A percentile compares a stretch with the other conserved stretches of the same genome.
phyloP scores from a whole-genome alignment of 768 basidiomycete species.

The Russula foetens region DNA sequence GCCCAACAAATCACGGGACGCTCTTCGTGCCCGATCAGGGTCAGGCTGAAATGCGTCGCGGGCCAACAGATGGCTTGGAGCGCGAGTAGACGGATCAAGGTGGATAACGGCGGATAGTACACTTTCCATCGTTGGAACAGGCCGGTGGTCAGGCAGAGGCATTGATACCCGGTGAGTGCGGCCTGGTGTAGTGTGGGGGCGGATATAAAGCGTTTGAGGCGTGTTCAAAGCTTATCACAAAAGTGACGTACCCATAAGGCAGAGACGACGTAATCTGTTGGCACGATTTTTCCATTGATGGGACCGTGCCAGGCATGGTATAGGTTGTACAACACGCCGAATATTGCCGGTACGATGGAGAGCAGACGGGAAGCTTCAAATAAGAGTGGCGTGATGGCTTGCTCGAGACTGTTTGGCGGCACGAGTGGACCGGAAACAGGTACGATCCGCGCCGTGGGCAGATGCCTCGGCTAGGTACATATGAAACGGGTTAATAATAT shows the following conservation, averaged over 20 bases:
- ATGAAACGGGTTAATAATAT: slow-evolving; percentile 1
- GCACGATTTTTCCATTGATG: slow-evolving; percentile 26
- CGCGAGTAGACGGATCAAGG: slow-evolving; percentile 85
- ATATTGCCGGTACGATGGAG: slow-evolving; percentile 61
- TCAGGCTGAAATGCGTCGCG: slow-evolving; percentile 78
- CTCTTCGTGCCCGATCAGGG: slow-evolving; percentile 54
- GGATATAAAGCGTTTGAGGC: background rate
- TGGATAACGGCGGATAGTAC: slow-evolving; percentile 83
- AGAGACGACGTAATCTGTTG: slow-evolving; percentile 59
- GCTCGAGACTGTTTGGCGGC: slow-evolving; percentile 39
- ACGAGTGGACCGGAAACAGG: slow-evolving; percentile 42
- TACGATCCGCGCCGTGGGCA: slow-evolving; percentile 62
- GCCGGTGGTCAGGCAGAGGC: slow-evolving; percentile 80
- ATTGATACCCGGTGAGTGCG: slow-evolving; percentile 82
- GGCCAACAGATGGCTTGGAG: slow-evolving; percentile 97
- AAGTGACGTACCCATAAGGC: slow-evolving; percentile 55
- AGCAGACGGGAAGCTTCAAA: slow-evolving; percentile 66
- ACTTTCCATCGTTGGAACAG: slow-evolving; percentile 84
- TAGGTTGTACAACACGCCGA: slow-evolving; percentile 56
- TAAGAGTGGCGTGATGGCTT: slow-evolving; percentile 46
- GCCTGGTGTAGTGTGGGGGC: slow-evolving; percentile 44
- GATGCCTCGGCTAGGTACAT: slow-evolving; percentile 41
- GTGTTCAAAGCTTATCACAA: background rate
- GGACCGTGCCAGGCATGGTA: slow-evolving; percentile 46
- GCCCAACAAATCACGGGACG: slow-evolving; percentile 89